Percentiles rank a stretch among this genome's conserved stretches.
Evolutionary conservation across 1,139 yeast species (phyloP).

Genomic region (Waltiozyma sp.): DNA sequence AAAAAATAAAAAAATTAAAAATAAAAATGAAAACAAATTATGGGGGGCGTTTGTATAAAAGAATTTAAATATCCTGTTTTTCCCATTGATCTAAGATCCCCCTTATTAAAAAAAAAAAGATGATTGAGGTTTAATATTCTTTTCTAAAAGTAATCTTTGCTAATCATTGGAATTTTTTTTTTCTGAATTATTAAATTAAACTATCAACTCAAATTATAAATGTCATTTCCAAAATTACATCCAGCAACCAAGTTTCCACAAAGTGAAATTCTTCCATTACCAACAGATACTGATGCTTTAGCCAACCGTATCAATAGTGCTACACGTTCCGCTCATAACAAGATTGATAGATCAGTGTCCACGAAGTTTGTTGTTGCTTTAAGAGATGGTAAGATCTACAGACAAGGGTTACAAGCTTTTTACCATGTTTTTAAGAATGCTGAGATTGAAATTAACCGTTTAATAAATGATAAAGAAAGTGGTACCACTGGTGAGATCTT

Average conservation of each 20-base stretch:
- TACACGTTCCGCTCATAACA: slow-evolving; percentile 57
- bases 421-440: slow-evolving; percentile 66
- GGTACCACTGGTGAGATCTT: slow-evolving; percentile 28
- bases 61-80: too few relatives aligned
- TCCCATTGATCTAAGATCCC: too few relatives aligned
- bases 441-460: slow-evolving; percentile 43
- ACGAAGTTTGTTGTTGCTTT: slow-evolving; percentile 65
- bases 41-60: too few relatives aligned
- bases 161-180: too few relatives aligned
- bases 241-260: slow-evolving; percentile 29
- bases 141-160: too few relatives aligned
- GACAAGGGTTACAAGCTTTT: slow-evolving; percentile 73
- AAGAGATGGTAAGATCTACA: slow-evolving; percentile 62
- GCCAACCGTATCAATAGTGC: slow-evolving; percentile 69
- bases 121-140: too few relatives aligned
- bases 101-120: too few relatives aligned
- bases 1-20: too few relatives aligned
- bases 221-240: slow-evolving; percentile 2
- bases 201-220: neutral
- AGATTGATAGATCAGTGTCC: slow-evolving; percentile 58
- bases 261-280: slow-evolving; percentile 57
- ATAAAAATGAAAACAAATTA: too few relatives aligned
- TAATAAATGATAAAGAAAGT: slow-evolving; percentile 30
- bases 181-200: too few relatives aligned
- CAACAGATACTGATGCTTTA: slow-evolving; percentile 67